Evolutionary conservation across 2,329 filamentous ascomycete genomes (phyloP), one percentile per base, ranked within the genome.

Genomic region (Escovopsis sp.): DNA sequence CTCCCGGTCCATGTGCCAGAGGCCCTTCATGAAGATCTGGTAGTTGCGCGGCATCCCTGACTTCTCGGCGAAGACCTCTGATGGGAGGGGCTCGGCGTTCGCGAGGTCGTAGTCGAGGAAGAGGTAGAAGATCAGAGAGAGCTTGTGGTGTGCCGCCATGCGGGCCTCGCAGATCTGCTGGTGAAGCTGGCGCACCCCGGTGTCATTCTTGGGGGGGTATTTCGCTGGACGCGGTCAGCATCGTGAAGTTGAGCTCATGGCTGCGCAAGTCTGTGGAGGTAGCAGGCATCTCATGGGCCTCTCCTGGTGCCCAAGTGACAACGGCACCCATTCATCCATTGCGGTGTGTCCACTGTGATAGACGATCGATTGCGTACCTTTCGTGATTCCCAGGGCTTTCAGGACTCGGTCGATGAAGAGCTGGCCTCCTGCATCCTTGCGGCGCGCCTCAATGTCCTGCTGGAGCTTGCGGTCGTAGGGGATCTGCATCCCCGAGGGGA

Each of bases 321-420:
- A n/a, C n/a, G n/a, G n/a, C n/a, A n/a, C n/a, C n/a, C n/a, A n/a
- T n/a, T n/a, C n/a, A n/a, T n/a, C n/a, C n/a, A n/a, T n/a, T n/a
- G n/a, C n/a, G n/a, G n/a, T n/a, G n/a, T n/a, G n/a, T n/a, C n/a
- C n/a, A n/a, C n/a, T n/a, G n/a, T n/a, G 5, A 13, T n/a, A 14
- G 8, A 4, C 17, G 3, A 8, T 16, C 14, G 3, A 33, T 19
- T 16, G 19, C 51, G 13, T 56, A 84, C 83, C 71, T 57, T 79
- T 76, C 45, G 68, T 66, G 39, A 90, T 70, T 19, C 79, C 40
- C 19, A 88, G 61, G 1, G 78, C 67, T 37, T 70, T 72, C 41
- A 90, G 61, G 28, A 92, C 72, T 36, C 79, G 74, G 54, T 92
- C 84, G 50, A 88, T 78, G 56, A 90, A 92, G 39, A 88, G 70